Evolutionary conservation across 352 stramenopile genomes (phyloP), one percentile per base, ranked within the genome.

Genomic region (Pythium myriotylum): DNA sequence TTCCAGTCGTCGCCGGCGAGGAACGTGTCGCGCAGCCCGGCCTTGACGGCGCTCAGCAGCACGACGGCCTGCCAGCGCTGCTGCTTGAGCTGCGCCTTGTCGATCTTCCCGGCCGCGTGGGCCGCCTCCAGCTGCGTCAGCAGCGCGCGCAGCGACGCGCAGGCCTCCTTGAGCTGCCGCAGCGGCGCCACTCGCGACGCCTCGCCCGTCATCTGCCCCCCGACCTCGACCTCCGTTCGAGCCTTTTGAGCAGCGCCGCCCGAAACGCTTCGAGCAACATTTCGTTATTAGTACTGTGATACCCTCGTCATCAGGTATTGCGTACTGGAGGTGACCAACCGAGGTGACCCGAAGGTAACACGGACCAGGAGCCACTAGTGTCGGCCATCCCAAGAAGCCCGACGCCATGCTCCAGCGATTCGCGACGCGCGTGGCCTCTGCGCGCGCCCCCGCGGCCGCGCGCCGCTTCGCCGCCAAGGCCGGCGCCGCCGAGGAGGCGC

Each of bases 1-100:
- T 86, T 86, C 26, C 79, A 84, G n/a, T 54, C 63, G 33, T 93
- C 81, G n/a, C 78, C 73, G 43, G 72, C 80, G 41, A 91, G 48
- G 58, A 91, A 93, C 43, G 84, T 91, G 29, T 88, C 73, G 45
- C 84, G 76, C 32, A 90, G 50, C 1, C 68, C 68, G 1, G 62
- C 67, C 54, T 93, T 93, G 41, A 91, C 67, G 3, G 67, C 62
- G 23, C 77, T 56, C 13, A 93, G 60, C 29, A 88, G 74, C 41
- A 82, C 64, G 23, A 93, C 53, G 39, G 81, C 71, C 16, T 72
- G 69, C 80, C 82, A 89, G 26, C 77, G 78, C 60, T 81, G 68
- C 50, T 76, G 54, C 67, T 84, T 84, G 32, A 77, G 32, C 40
- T 68, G 69, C 53, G 53, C 54, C 62, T 86, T 77, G 56, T 85